Percentiles rank a stretch among this genome's conserved stretches.
phyloP scores from a whole-genome alignment of 2,329 filamentous ascomycete genomes.

The Microdochium trichocladiopsis region DNA sequence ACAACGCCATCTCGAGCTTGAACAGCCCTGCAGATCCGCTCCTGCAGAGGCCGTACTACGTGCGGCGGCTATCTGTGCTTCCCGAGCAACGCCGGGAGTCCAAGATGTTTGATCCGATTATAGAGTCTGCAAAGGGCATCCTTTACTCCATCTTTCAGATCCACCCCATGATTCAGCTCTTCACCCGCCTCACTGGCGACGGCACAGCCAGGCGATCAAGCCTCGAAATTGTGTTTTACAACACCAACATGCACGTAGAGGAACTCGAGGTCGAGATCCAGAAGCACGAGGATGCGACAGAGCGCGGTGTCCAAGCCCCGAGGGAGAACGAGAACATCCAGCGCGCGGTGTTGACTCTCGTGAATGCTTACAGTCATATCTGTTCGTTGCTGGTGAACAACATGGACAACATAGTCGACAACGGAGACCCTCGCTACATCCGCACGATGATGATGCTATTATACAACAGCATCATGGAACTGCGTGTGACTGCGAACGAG shows the following conservation, averaged over 20 bases:
- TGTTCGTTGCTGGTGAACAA: slow-evolving; percentile 54
- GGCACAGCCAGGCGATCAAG: slow-evolving; percentile 54
- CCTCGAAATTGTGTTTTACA: slow-evolving; percentile 61
- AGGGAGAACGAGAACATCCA: slow-evolving; percentile 58
- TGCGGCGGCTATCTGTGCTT: slow-evolving; percentile 55
- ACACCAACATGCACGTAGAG: slow-evolving; percentile 59
- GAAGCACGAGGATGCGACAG: slow-evolving; percentile 46
- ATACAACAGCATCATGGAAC: slow-evolving; percentile 62
- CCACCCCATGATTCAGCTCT: slow-evolving; percentile 59
- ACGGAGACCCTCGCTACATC: slow-evolving; percentile 60
- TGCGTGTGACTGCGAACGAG: slow-evolving; percentile 43
- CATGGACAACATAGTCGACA: slow-evolving; percentile 57
- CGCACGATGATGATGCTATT: slow-evolving; percentile 56
- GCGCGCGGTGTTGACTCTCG: slow-evolving; percentile 54
- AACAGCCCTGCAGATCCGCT: slow-evolving; percentile 51
- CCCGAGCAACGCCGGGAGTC: slow-evolving; percentile 58
- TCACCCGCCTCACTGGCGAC: slow-evolving; percentile 55
- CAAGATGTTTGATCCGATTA: slow-evolving; percentile 50
- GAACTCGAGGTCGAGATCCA: slow-evolving; percentile 60
- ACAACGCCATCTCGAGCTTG: slow-evolving; percentile 40
- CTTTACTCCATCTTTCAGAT: slow-evolving; percentile 63
- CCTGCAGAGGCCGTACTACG: slow-evolving; percentile 53
- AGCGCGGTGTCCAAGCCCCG: slow-evolving; percentile 38
- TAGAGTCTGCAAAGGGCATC: slow-evolving; percentile 60
- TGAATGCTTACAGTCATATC: slow-evolving; percentile 59